Percentiles rank a stretch among this genome's conserved stretches.
Conservation (phyloP, 2,329 filamentous ascomycete genomes). For the Claviceps lovelessii region DNA sequence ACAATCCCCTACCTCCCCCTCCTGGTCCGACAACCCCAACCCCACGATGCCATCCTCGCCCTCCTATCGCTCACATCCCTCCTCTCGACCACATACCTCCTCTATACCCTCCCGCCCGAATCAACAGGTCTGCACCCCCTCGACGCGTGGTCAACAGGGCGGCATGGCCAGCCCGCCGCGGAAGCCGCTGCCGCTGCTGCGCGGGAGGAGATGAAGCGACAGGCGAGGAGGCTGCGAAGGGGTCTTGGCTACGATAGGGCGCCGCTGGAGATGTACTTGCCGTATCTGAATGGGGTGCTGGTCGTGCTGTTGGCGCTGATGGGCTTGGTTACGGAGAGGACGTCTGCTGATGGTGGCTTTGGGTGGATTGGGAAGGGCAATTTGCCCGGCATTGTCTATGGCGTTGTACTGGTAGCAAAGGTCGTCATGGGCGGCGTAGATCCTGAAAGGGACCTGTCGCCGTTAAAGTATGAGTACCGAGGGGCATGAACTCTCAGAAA, state of each 20-base stretch:
- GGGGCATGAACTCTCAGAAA: conserved; percentile 34
- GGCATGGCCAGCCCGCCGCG: conserved; percentile 6
- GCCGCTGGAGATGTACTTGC: conserved; percentile 44
- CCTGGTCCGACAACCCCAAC: conserved; percentile 14
- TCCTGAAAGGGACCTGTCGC: conserved; percentile 47
- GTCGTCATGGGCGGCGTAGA: conserved; percentile 54
- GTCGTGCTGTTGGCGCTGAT: conserved; percentile 35
- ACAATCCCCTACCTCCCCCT: conserved; percentile 36
- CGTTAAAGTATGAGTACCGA: conserved; percentile 51
- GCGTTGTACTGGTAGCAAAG: conserved; percentile 46
- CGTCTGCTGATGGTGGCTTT: conserved; percentile 15
- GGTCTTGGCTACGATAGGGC: conserved; percentile 10
- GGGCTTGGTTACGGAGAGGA: conserved; percentile 24
- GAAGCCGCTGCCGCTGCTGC: neutral
- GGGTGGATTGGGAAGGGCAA: conserved; percentile 31
- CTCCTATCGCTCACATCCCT: conserved; percentile 51
- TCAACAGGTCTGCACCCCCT: conserved; percentile 37
- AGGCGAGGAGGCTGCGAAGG: conserved; percentile 8
- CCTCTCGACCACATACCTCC: conserved; percentile 44
- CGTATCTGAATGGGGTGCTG: conserved; percentile 45
- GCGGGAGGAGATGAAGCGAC: neutral
- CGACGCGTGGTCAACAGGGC: conserved; percentile 27
- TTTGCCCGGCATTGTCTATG: conserved; percentile 45
- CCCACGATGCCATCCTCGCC: conserved; percentile 26
- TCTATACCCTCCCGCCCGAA: conserved; percentile 40